phyloP scores from a whole-genome alignment of 179 eudicot genomes.

The Camellia oleifera region DNA sequence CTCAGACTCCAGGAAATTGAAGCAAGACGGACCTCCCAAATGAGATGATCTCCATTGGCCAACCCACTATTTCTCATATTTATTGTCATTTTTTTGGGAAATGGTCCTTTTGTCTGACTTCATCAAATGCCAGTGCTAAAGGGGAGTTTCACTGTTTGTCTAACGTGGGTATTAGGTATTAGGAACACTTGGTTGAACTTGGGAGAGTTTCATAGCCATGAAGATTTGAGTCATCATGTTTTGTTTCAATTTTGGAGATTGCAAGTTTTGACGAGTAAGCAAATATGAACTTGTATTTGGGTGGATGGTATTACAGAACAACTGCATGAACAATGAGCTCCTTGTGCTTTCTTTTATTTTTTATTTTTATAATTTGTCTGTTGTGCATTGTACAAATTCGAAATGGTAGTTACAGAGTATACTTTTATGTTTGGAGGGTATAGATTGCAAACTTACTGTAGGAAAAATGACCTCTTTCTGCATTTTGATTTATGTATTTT shows the following conservation, averaged over 20 bases:
- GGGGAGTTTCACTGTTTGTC: background rate
- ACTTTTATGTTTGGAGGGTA: background rate
- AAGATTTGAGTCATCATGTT: background rate
- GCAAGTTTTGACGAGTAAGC: background rate
- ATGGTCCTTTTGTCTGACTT: background rate
- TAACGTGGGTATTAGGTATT: background rate
- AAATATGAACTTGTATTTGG: background rate
- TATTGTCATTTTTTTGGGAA: background rate
- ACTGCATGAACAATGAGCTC: background rate
- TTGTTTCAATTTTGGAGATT: background rate
- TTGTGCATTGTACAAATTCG: background rate
- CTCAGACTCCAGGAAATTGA: constrained; percentile 87
- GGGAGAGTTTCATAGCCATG: background rate
- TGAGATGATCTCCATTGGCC: background rate
- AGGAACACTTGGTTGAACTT: background rate
- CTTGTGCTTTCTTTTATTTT: background rate
- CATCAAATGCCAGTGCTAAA: background rate
- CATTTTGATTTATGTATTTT: background rate
- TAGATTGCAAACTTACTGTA: too few species aligned
- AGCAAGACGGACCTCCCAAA: constrained; percentile 30
- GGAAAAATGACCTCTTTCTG: too few species aligned
- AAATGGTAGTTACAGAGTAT: background rate
- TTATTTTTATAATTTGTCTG: background rate
- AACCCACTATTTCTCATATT: background rate
- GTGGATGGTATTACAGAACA: background rate